Evolutionary conservation across 2,329 filamentous ascomycete genomes (phyloP).

Genomic region (Pseudocercospora cruenta): DNA sequence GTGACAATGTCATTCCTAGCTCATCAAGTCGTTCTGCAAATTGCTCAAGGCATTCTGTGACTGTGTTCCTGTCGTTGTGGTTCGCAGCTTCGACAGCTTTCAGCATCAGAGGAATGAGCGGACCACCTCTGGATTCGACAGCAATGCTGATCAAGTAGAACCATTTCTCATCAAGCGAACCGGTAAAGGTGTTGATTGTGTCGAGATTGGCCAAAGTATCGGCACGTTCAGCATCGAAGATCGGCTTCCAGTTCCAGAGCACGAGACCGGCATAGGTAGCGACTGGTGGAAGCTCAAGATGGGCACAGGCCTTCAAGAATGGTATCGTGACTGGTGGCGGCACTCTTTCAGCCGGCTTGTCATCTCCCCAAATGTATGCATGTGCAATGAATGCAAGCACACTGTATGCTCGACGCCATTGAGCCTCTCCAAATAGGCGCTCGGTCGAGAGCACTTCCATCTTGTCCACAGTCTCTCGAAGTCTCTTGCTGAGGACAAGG

Average conservation of each 20-base stretch:
- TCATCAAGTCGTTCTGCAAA: slow-evolving; percentile 91
- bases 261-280: slow-evolving; percentile 91
- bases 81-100: slow-evolving; percentile 81
- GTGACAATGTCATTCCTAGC: slow-evolving; percentile 73
- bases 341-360: slow-evolving; percentile 69
- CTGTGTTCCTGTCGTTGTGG: slow-evolving; percentile 67
- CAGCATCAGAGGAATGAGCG: slow-evolving; percentile 86
- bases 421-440: slow-evolving; percentile 77
- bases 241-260: slow-evolving; percentile 95
- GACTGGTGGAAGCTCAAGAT: slow-evolving; percentile 83
- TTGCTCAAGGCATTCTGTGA: slow-evolving; percentile 74
- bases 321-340: slow-evolving; percentile 83
- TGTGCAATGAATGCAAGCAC: slow-evolving; percentile 80
- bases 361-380: slow-evolving; percentile 86
- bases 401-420: slow-evolving; percentile 88
- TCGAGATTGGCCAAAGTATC: slow-evolving; percentile 86
- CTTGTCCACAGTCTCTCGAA: slow-evolving; percentile 77
- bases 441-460: slow-evolving; percentile 83
- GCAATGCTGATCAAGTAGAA: slow-evolving; percentile 96
- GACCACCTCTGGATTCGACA: slow-evolving; percentile 88
- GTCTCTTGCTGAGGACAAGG: slow-evolving; percentile 79
- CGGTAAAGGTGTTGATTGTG: slow-evolving; percentile 87
- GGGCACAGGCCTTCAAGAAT: slow-evolving; percentile 70
- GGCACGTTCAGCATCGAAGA: slow-evolving; percentile 80
- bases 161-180: slow-evolving; percentile 95